phyloP scores from a whole-genome alignment of 371 early-diverging fungal species.

The Mucor sp. region DNA sequence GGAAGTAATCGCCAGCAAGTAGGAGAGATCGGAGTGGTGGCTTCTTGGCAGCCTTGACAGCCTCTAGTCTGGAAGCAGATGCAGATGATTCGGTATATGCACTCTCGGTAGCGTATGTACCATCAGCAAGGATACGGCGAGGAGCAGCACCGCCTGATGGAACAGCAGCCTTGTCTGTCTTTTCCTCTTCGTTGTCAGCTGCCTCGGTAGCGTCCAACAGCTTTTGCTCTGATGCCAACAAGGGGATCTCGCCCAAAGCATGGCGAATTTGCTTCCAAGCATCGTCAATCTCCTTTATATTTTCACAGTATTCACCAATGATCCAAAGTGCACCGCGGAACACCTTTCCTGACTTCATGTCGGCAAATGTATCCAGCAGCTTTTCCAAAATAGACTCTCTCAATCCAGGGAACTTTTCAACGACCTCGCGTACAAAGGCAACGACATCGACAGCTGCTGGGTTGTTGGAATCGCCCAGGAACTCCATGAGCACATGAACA shows the following conservation, averaged over 20 bases:
- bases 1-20: constrained; percentile 90
- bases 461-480: constrained; percentile 86
- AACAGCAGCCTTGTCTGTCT: constrained; percentile 35
- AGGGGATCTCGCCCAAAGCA: constrained; percentile 89
- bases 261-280: constrained; percentile 83
- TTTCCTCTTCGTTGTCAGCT: constrained; percentile 39
- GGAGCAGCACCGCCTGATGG: constrained; percentile 54
- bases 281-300: constrained; percentile 75
- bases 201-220: constrained; percentile 62
- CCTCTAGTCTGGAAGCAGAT: constrained; percentile 55
- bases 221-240: constrained; percentile 86
- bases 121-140: constrained; percentile 91
- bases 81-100: constrained; percentile 63
- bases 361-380: constrained; percentile 80
- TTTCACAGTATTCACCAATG: constrained; percentile 90
- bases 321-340: constrained; percentile 98
- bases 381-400: constrained; percentile 79
- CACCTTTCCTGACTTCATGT: constrained; percentile 94
- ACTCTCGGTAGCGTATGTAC: constrained; percentile 96
- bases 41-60: constrained; percentile 69
- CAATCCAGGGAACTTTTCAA: constrained; percentile 91
- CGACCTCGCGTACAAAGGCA: constrained; percentile 94
- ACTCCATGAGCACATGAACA: constrained; percentile 93
- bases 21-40: constrained; percentile 83
- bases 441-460: constrained; percentile 95